A percentile compares a stretch with the other conserved stretches of the same genome.
Conservation (phyloP, 192 early-diverging fungal species). For the Gaertneriomyces semiglobifer region DNA sequence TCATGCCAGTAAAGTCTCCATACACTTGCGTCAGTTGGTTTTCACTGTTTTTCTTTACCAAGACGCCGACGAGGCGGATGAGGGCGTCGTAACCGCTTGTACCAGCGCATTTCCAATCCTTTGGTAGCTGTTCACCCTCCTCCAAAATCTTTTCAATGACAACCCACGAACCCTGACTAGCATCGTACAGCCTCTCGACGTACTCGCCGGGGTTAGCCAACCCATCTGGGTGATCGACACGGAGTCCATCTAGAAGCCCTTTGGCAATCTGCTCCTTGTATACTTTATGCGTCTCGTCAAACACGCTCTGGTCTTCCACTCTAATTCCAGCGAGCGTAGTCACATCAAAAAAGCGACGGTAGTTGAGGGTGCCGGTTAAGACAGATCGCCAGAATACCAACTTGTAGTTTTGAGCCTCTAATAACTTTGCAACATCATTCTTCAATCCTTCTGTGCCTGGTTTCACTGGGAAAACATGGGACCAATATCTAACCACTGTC, state of each 20-base stretch:
- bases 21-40: conserved; percentile 14
- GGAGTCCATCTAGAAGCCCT: conserved; percentile 21
- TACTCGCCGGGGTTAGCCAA: conserved; percentile 27
- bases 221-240: conserved; percentile 32
- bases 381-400: conserved; percentile 25
- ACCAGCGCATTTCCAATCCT: conserved; percentile 17
- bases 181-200: conserved; percentile 21
- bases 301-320: conserved; percentile 23
- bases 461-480: conserved; percentile 28
- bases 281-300: conserved; percentile 20
- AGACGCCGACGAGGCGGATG: conserved; percentile 19
- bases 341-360: conserved; percentile 34
- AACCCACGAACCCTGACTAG: conserved; percentile 28
- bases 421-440: conserved; percentile 12
- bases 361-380: conserved; percentile 24
- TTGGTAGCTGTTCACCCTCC: conserved; percentile 27
- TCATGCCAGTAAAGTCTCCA: conserved; percentile 16
- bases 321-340: conserved; percentile 28
- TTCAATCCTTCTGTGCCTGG: conserved; percentile 24
- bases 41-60: conserved; percentile 19
- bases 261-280: conserved; percentile 13
- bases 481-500: conserved; percentile 19
- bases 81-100: conserved; percentile 32
- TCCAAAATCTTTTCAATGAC: conserved; percentile 36
- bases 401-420: conserved; percentile 27